Evolutionary conservation across 2,329 filamentous ascomycete genomes (phyloP), one percentile per base, ranked within the genome.

Genomic region (Aspergillus quadricinctus): DNA sequence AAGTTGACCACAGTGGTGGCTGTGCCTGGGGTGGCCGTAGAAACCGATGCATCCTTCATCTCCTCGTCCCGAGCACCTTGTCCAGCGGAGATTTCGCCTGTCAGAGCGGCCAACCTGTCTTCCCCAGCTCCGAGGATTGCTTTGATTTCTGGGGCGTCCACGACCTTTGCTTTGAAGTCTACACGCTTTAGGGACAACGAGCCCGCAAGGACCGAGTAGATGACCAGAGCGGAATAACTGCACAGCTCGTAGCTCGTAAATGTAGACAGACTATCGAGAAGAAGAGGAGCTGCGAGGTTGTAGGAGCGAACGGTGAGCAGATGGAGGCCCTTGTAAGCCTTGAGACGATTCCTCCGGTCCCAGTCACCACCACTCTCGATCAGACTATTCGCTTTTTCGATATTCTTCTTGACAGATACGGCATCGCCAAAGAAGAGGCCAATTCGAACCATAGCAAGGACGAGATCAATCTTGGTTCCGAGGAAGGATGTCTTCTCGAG

Each of bases 201-300:
- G 57, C 94, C 94, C 37, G 94, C 92, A 35, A 99, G 86, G 23
- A 97, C 93, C 1, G 94, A 92, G 79, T 97, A 99, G 56, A 97
- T 87, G 52, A 99, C 94, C 25, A 99, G 85, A 59, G 86, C 89
- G 57, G 92, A 96, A 80, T 99, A 99, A 64, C 88, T 93, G 86
- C 94, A 99, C 50, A 99, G 86, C 77, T 99, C 94, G 79, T 97
- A 97, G 74, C 92, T 97, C 60, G 94, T 99, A 75, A 99, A 99
- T 23, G 94, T 99, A 28, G 93, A 97, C 64, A 99, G 83, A 71
- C 91, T 96, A 81, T 99, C 94, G 69, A 99, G 90, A 51, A 99
- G 88, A 10, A 97, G 84, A 43, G 94, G 93, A 1, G 94, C 94
- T 43, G 92, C 92, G 57, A 90, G 81, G 74, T 87, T 90, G 81